A percentile compares a stretch with the other conserved stretches of the same genome.
phyloP scores from a whole-genome alignment of 768 basidiomycete genomes.

The Lactarius vividus region DNA sequence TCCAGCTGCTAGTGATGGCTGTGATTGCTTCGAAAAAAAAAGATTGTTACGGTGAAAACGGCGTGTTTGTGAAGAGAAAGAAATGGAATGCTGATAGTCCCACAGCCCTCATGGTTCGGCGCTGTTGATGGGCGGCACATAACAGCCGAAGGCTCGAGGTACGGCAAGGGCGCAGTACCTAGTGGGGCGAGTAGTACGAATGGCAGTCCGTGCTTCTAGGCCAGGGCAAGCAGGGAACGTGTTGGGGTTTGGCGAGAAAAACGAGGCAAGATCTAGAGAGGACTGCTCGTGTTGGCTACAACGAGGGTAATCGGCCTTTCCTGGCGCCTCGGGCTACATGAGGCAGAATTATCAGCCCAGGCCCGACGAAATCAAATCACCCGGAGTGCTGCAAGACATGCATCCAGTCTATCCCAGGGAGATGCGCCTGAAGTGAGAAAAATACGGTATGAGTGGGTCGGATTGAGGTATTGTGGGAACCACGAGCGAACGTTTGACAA shows the following conservation, averaged over 20 bases:
- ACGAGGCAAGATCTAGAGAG: not conserved
- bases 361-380: not conserved
- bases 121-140: not conserved
- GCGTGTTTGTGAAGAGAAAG: not conserved
- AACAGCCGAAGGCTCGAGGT: not conserved
- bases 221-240: not conserved
- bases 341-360: not conserved
- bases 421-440: not conserved
- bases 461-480: not conserved
- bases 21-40: not conserved
- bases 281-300: not conserved
- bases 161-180: not conserved
- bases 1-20: not conserved
- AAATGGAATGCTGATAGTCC: not conserved
- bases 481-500: not conserved
- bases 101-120: not conserved
- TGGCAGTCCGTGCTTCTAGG: not conserved
- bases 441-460: not conserved
- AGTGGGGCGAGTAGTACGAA: not conserved
- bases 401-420: not conserved
- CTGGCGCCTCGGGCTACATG: not conserved
- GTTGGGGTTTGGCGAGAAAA: not conserved
- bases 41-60: not conserved
- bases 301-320: not conserved
- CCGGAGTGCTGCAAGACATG: not conserved